A percentile compares a stretch with the other conserved stretches of the same genome.
phyloP scores from a whole-genome alignment of 2,329 filamentous ascomycete genomes.

The Aspergillus texensis region DNA sequence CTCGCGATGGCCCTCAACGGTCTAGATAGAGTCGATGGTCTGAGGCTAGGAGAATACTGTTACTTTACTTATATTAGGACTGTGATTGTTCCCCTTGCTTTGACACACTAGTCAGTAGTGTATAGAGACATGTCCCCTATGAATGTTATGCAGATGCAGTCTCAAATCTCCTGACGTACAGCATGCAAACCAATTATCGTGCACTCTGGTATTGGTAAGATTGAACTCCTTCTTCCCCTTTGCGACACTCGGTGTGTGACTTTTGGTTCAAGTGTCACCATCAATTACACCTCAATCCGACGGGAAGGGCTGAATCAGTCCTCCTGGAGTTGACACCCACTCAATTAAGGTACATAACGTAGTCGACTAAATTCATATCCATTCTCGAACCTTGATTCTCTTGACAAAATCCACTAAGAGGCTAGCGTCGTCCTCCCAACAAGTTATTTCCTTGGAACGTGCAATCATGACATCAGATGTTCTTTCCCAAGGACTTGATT shows the following conservation, averaged over 20 bases:
- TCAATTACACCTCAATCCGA: background rate
- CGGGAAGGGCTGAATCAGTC: background rate
- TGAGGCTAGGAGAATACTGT: background rate
- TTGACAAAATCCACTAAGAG: background rate
- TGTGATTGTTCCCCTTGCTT: background rate
- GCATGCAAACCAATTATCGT: background rate
- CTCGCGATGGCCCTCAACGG: background rate
- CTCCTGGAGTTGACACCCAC: background rate
- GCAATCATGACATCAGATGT: slow-evolving; percentile 1
- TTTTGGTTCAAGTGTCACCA: background rate
- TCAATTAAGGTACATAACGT: background rate
- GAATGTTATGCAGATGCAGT: slow-evolving; percentile 4
- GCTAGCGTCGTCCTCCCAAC: background rate
- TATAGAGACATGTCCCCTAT: background rate
- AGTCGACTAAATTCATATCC: background rate
- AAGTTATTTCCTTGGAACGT: slow-evolving; percentile 7
- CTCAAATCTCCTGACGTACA: slow-evolving; percentile 6
- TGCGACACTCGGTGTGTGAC: background rate
- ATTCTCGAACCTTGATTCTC: too few relatives aligned
- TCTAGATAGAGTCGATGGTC: slow-evolving; percentile 4
- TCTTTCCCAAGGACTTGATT: background rate
- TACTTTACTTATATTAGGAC: background rate
- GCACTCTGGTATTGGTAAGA: background rate
- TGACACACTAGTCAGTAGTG: background rate
- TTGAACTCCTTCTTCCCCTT: background rate